Conservation (phyloP, 371 early-diverging fungal genomes). For the Lichtheimia hyalospora region DNA sequence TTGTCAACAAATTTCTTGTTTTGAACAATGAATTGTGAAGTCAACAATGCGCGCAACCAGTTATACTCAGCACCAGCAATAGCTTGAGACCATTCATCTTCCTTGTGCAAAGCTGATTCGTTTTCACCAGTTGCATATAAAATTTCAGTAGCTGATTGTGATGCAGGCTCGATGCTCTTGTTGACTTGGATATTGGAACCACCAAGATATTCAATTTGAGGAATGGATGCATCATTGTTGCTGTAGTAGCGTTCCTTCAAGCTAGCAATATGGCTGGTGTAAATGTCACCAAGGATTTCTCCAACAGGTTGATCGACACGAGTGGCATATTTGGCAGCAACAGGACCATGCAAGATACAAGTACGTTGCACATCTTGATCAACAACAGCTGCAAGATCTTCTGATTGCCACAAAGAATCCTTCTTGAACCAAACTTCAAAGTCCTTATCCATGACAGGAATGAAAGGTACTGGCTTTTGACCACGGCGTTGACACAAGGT, state of each 20-base stretch:
- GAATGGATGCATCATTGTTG: conserved; percentile 64
- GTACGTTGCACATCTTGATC: conserved; percentile 90
- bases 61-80: conserved; percentile 70
- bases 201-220: conserved; percentile 84
- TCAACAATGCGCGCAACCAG: conserved; percentile 90
- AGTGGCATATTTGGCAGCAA: conserved; percentile 81
- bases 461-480: conserved; percentile 92
- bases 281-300: conserved; percentile 88
- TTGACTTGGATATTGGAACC: conserved; percentile 44
- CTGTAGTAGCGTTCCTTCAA: conserved; percentile 81
- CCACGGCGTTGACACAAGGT: conserved; percentile 79
- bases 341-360: conserved; percentile 95
- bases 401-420: conserved; percentile 96
- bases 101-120: conserved; percentile 62
- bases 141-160: conserved; percentile 38
- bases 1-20: conserved; percentile 77
- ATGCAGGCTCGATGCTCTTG: conserved; percentile 15
- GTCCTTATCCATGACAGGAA: conserved; percentile 89
- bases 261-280: conserved; percentile 77
- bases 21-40: conserved; percentile 81
- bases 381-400: conserved; percentile 89
- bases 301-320: conserved; percentile 86
- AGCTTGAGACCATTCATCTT: conserved; percentile 72
- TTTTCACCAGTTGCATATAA: conserved; percentile 58
- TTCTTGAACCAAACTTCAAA: conserved; percentile 96